phyloP scores from a whole-genome alignment of 1,284 basidiomycete genomes.

The Volvariella volvacea region DNA sequence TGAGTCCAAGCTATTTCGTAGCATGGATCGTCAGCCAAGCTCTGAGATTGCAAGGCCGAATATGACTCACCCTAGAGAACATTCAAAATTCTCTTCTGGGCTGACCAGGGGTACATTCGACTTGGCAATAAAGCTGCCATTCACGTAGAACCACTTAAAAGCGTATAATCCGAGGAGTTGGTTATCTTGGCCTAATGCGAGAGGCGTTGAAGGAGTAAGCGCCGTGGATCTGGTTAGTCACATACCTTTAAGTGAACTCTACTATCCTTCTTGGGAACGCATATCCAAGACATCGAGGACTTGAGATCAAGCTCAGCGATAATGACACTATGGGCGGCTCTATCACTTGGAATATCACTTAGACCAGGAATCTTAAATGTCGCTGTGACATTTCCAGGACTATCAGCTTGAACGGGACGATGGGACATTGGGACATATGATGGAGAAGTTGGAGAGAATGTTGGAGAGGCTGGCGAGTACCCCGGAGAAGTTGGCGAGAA shows the following conservation, averaged over 20 bases:
- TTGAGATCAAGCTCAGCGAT: conserved; percentile 20
- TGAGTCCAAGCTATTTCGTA: conserved; percentile 16
- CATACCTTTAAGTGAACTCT: conserved; percentile 20
- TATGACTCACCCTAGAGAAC: conserved; percentile 19
- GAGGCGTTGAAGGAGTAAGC: background rate
- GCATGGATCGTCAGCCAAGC: background rate
- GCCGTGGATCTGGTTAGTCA: background rate
- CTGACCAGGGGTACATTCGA: conserved; percentile 19
- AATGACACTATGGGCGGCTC: conserved; percentile 22
- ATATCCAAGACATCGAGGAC: conserved; percentile 21
- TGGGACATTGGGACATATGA: background rate
- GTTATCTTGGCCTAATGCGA: conserved; percentile 19
- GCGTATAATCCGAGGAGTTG: conserved; percentile 25
- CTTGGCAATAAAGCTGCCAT: conserved; percentile 24
- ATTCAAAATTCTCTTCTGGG: conserved; percentile 23
- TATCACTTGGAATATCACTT: conserved; percentile 23
- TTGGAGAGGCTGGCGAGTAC: background rate
- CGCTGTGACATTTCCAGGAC: conserved; percentile 17
- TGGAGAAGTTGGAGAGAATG: background rate
- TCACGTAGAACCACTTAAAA: conserved; percentile 26
- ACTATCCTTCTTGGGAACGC: conserved; percentile 21
- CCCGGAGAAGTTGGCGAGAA: no score
- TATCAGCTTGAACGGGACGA: conserved; percentile 12
- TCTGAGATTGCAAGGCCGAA: background rate
- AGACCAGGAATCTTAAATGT: conserved; percentile 25